Conservation (phyloP, 169 alveolate species). For the Plasmodium inui region DNA sequence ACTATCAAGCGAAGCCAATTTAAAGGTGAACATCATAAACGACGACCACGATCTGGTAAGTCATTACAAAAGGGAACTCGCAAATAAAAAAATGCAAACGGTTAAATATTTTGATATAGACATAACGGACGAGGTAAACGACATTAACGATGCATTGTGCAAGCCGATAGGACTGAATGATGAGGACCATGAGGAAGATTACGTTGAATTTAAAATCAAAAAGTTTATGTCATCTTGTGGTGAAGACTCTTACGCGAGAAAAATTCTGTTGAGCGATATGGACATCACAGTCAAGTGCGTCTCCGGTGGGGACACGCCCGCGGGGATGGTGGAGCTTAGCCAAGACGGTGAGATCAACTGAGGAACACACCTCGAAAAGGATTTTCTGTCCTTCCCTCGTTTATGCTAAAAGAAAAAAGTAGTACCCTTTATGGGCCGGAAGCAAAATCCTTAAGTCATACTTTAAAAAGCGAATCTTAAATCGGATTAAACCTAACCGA, state of each 20-base stretch:
- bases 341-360: background rate
- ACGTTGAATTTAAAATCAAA: constrained; percentile 30
- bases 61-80: constrained; percentile 17
- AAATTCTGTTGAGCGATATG: constrained; percentile 26
- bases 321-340: background rate
- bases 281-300: constrained; percentile 15
- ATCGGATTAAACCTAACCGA: background rate
- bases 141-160: constrained; percentile 38
- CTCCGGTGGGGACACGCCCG: background rate
- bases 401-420: background rate
- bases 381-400: background rate
- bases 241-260: constrained; percentile 8
- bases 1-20: constrained; percentile 31
- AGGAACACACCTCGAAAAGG: background rate
- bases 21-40: constrained; percentile 45
- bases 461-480: background rate
- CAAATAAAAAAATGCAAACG: constrained; percentile 19
- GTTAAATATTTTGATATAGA: constrained; percentile 69
- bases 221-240: constrained; percentile 4
- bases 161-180: constrained; percentile 19
- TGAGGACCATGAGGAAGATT: constrained; percentile 10
- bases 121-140: constrained; percentile 51
- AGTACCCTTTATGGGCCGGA: background rate
- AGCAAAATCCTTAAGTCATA: background rate
- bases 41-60: constrained; percentile 2